Base-by-base conservation (phyloP, 208 protist genomes). In the Wallacemonas sp. region DNA sequence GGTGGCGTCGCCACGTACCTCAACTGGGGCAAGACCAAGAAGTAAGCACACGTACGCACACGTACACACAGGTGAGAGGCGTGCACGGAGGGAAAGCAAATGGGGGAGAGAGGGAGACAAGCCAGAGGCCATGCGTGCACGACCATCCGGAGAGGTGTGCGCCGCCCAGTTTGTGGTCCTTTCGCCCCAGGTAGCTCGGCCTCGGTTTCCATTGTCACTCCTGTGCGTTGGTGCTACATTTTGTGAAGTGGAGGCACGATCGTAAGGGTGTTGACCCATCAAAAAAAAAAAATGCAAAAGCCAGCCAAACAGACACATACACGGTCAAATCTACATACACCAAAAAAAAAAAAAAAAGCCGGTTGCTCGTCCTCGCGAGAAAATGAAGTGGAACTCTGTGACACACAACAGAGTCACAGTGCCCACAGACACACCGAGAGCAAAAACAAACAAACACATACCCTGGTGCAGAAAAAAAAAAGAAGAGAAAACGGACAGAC, bases 21-120 rank as follows among this genome's bases (percentile, higher is more conserved):
- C 42, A 95, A 95, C 85, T 95, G 90, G 90, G 86, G 80, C 42
- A 95, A 95, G 81, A 84, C 89, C 57, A 90, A 91, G 74, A 88
- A 92, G 67, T 63, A 61, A 70, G 36, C 4, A 7, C 14, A 10
- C n/a, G 1, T 14, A 26, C n/a, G n/a, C n/a, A n/a, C n/a, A n/a
- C n/a, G n/a, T n/a, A n/a, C n/a, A n/a, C n/a, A n/a, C n/a, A n/a
- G n/a, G n/a, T n/a, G n/a, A n/a, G n/a, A n/a, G n/a, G n/a, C n/a
- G n/a, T n/a, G n/a, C n/a, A n/a, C n/a, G n/a, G n/a, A n/a, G n/a
- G n/a, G n/a, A n/a, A n/a, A n/a, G n/a, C n/a, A n/a, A n/a, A n/a
- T n/a, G n/a, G n/a, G n/a, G n/a, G n/a, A n/a, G n/a, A n/a, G n/a
- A n/a, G n/a, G n/a, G n/a, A n/a, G n/a, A n/a, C n/a, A n/a, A n/a